Base-by-base conservation (phyloP, 441 rosid species). In the Erodium texanum region DNA sequence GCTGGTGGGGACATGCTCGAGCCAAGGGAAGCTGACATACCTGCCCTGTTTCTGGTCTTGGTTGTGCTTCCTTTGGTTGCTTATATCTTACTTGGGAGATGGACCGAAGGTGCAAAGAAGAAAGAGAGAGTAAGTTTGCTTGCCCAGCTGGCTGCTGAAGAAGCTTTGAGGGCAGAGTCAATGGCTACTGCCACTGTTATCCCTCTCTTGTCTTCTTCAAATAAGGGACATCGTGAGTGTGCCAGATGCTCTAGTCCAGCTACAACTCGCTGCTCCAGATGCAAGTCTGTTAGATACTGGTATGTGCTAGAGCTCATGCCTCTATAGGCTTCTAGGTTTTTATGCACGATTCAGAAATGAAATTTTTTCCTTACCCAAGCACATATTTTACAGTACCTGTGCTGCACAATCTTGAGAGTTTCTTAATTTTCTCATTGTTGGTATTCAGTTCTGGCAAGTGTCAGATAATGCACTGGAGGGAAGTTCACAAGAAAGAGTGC, bases 391-490 rank as follows among this genome's bases (percentile, higher is more conserved):
- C 6, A 6, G 43, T 36, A 36, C 43, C 8, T 36, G 43, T 36
- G 43, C 43, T 36, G 8, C 43, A 7, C 11, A 36, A 36, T 7
- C 43, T 36, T 36, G 7, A 36, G n/a, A n/a, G n/a, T n/a, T n/a
- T n/a, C n/a, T n/a, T n/a, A 1, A 4, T 27, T 27, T 27, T 27
- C 32, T 27, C 32, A 27, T 3, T 32, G 3, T 65, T 23, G 66
- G 38, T 70, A 43, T 76, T 83, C 87, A 90, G 96, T 79, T 91
- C 97, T 22, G 96, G 95, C 32, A 86, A 81, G 82, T 91, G 97
- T 76, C 97, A 91, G 77, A 87, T 91, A 80, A 78, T 86, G 82
- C 97, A 91, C 71, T 91, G 97, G 97, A 89, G 95, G 84, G 76
- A 79, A 83, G 81, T 76, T 68, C 97, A 91, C 68, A 85, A 79